Evolutionary conservation across 2,329 filamentous ascomycete genomes (phyloP), one percentile per base, ranked within the genome.

Genomic region (Ramichloridium luteum): DNA sequence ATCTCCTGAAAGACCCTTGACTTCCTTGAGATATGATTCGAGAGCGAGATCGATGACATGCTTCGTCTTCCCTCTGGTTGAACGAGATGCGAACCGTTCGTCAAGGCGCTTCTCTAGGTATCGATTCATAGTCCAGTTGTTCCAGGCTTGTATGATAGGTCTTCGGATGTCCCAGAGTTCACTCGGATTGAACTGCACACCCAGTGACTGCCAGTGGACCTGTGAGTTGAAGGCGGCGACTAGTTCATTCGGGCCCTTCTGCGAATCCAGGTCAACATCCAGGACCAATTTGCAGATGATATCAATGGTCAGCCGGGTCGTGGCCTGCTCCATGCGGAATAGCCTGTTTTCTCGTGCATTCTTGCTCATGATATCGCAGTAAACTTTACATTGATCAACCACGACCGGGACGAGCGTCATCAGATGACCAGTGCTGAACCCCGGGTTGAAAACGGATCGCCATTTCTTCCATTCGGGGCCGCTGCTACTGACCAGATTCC

Each of bases 391-490:
- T 15, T 54, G 48, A 9, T 60, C 54, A 2, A 61, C 52, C 10
- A 62, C 55, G 4, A 36, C 34, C 1, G 58, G 54, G 4, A 57
- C 51, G 30, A 59, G 53, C 4, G 50, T 53, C 47, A 60, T 56
- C 6, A 62, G 45, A 39, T 62, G 55, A 8, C 47, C 38, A 11
- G 48, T 37, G 0, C 49, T 48, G 32, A 62, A 62, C 3, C 57
- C 58, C 3, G 59, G 58, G 30, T 61, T 62, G 50, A 64, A 64
- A 5, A 56, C 51, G 16, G 41, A 43, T 27, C 61, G 49, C 59
- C 59, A 61, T 34, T 53, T 56, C 45, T 62, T 64, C 61, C 61
- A 63, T 11, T 43, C 32, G 4, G 49, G 36, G 1, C 58, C 59
- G 15, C 60, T 54, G 18, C 48, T 49, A 5, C 45, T 47, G 1